These are phyloP conservation scores for Trypanosoma platydactyli DNA, from an alignment of 208 protist species.

Conservation along the genomic window DNA sequence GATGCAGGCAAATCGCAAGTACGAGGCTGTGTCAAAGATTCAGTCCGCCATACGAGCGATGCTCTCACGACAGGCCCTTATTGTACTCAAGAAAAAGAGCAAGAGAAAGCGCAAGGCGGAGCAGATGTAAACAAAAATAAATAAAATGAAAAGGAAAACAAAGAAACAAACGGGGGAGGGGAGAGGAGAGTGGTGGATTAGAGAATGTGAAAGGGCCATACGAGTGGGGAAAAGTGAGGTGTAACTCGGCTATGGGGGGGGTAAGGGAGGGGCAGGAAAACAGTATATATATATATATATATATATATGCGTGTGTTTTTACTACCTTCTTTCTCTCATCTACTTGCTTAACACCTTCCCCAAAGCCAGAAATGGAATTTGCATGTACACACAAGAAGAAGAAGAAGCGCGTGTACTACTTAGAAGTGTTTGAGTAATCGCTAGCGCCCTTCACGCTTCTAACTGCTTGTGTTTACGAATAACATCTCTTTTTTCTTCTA, in stretches of 20 bases:
- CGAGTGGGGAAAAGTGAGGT: too few species aligned
- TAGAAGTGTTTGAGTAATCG: background rate
- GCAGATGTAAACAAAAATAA: slow-evolving; percentile 4
- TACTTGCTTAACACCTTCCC: too few species aligned
- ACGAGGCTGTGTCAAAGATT: slow-evolving; percentile 74
- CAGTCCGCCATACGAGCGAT: slow-evolving; percentile 80
- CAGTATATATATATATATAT: background rate
- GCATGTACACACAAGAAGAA: background rate
- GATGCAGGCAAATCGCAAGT: slow-evolving; percentile 44
- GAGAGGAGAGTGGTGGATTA: too few species aligned
- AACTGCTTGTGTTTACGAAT: too few species aligned
- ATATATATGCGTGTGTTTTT: background rate
- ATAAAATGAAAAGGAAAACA: background rate
- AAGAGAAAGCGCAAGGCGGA: slow-evolving; percentile 58
- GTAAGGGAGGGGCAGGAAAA: background rate
- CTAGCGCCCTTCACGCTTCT: background rate
- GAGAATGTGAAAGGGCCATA: too few species aligned
- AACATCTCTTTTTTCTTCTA: slow-evolving; percentile 17
- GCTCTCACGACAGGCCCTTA: slow-evolving; percentile 73
- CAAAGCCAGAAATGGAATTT: background rate
- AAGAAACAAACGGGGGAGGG: background rate
- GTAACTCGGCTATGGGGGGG: too few species aligned
- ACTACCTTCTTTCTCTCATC: background rate
- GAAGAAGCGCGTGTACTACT: background rate
- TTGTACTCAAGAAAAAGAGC: slow-evolving; percentile 76